Base-by-base conservation (phyloP, 2,329 filamentous ascomycete genomes). In the Chalara sp. region DNA sequence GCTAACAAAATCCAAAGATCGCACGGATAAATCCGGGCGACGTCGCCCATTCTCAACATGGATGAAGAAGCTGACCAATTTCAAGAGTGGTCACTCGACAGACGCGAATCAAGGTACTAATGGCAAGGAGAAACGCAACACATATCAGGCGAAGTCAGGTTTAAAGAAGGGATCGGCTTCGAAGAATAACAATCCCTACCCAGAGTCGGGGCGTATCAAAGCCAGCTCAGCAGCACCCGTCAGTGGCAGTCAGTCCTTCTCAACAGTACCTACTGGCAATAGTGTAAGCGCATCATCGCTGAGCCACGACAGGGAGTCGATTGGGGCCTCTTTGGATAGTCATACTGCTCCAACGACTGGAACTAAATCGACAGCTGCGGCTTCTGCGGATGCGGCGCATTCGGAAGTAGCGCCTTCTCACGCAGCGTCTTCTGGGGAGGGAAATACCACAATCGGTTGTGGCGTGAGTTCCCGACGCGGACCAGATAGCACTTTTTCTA, bases 41-140 rank as follows among this genome's bases (percentile, higher is more conserved):
- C 85, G 90, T 61, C 83, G 88, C 57, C 92, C 91, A 29, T 97
- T 97, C 66, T 81, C 91, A 44, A 88, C 84, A 59, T 95, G 92
- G 87, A 89, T 99, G 75, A 95, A 91, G 76, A 91, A 91, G 64
- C 80, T 97, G 51, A 84, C 90, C 55, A 92, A 86, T 67, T 85
- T 96, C 70, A 96, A 95, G 69, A 68, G 65, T 50, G 76, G 73
- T 50, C 84, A 83, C 5, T 86, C 84, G 32, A 81, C 79, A 53
- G 75, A 75, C 41, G 53, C 63, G 59, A 69, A 62, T 52, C 68
- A 65, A 62, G 69, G 65, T 56, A 68, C 62, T 8, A 43, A n/a
- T 53, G 62, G 67, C 44, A 37, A 37, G 35, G 57, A 60, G 35
- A 77, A 76, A 59, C 68, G 69, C 48, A 69, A 70, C 56, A 61